Percentiles rank a stretch among this genome's conserved stretches.
Evolutionary conservation across 2,329 filamentous ascomycete genomes (phyloP).

Genomic region (Sporothrix euskadiensis): DNA sequence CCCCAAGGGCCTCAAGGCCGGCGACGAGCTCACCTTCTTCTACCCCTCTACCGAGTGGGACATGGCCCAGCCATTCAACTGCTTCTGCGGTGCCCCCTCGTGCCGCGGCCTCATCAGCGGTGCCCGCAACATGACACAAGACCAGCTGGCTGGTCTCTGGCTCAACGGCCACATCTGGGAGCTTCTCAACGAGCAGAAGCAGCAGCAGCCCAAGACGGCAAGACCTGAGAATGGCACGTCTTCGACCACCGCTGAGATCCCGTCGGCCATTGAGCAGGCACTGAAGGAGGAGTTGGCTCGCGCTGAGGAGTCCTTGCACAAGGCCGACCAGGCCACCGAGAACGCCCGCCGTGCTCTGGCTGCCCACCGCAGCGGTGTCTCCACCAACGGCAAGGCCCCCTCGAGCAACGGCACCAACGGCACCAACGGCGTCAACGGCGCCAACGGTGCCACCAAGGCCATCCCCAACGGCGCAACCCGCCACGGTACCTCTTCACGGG

Average conservation of each 20-base stretch:
- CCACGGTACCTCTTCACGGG: conserved; percentile 54
- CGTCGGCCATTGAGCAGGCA: conserved; percentile 46
- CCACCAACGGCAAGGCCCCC: conserved; percentile 3
- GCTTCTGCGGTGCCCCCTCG: conserved; percentile 57
- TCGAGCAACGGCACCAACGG: conserved; percentile 21
- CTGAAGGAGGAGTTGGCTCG: conserved; percentile 48
- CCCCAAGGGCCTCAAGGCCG: conserved; percentile 54
- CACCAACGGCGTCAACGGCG: conserved; percentile 17
- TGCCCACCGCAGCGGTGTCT: conserved; percentile 39
- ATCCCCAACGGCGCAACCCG: conserved; percentile 36
- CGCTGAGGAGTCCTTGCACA: conserved; percentile 48
- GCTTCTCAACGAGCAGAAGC: conserved; percentile 48
- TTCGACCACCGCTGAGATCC: neutral
- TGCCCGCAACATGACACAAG: conserved; percentile 58
- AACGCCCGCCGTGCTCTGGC: conserved; percentile 48
- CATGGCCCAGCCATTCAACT: conserved; percentile 72
- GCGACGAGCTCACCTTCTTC: conserved; percentile 69
- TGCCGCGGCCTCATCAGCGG: conserved; percentile 66
- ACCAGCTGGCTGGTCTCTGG: conserved; percentile 59
- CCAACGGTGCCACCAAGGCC: conserved; percentile 25
- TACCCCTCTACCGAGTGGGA: conserved; percentile 74
- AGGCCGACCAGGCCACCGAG: conserved; percentile 52
- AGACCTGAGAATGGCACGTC: conserved; percentile 24
- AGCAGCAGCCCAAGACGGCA: conserved; percentile 30
- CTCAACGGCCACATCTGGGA: conserved; percentile 62